A percentile compares a stretch with the other conserved stretches of the same genome.
Conservation (phyloP, 495 filamentous ascomycete species). For the Umbilicaria muhlenbergii region DNA sequence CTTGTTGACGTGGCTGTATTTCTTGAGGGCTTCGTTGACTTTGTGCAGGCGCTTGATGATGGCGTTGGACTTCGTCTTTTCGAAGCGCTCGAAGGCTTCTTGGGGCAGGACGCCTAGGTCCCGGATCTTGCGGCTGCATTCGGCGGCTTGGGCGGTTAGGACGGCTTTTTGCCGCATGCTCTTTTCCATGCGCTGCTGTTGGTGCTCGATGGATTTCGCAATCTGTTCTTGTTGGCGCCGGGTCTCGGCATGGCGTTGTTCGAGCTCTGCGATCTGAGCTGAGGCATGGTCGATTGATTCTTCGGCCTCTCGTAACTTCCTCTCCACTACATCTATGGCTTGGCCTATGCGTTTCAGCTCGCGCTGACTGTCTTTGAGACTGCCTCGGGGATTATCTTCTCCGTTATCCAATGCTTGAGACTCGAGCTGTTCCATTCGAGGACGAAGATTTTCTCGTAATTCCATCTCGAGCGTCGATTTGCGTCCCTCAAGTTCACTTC, state of each 20-base stretch:
- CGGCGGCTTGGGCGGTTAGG: slow-evolving; percentile 55
- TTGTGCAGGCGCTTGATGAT: slow-evolving; percentile 80
- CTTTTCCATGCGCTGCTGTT: slow-evolving; percentile 85
- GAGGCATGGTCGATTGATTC: slow-evolving; percentile 50
- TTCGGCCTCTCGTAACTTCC: slow-evolving; percentile 57
- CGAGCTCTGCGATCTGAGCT: slow-evolving; percentile 39
- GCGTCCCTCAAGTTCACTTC: slow-evolving; percentile 63
- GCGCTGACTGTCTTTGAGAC: slow-evolving; percentile 61
- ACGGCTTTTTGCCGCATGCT: slow-evolving; percentile 73
- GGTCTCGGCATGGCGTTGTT: slow-evolving; percentile 47
- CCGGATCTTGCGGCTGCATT: slow-evolving; percentile 74
- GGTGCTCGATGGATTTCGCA: slow-evolving; percentile 63
- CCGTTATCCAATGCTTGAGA: slow-evolving; percentile 57
- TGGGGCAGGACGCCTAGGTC: slow-evolving; percentile 89
- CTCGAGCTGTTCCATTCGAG: slow-evolving; percentile 75
- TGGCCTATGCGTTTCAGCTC: slow-evolving; percentile 66
- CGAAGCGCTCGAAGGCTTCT: slow-evolving; percentile 84
- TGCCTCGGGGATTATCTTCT: slow-evolving; percentile 41
- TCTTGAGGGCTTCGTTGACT: slow-evolving; percentile 85
- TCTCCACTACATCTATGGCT: slow-evolving; percentile 42
- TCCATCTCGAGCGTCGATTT: slow-evolving; percentile 75
- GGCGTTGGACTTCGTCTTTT: slow-evolving; percentile 58
- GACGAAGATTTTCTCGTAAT: slow-evolving; percentile 68
- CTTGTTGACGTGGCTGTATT: slow-evolving; percentile 96
- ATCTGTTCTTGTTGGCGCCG: slow-evolving; percentile 59